A percentile compares a stretch with the other conserved stretches of the same genome.
Evolutionary conservation across 2,329 filamentous ascomycete species (phyloP).

Genomic region (Diaporthe citrichinensis): DNA sequence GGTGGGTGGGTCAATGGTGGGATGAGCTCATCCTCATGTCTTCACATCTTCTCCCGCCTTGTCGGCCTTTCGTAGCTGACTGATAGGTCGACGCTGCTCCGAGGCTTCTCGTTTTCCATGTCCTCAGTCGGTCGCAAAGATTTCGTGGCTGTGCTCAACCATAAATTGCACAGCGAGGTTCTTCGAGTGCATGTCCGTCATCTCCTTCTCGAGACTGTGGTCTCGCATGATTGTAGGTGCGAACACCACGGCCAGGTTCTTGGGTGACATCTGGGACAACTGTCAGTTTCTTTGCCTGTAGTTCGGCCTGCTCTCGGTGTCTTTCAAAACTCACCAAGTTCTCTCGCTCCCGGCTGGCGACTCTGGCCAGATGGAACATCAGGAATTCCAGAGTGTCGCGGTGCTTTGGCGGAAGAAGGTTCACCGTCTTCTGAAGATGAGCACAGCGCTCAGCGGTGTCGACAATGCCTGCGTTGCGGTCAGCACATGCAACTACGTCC

Average conservation of each 20-base stretch:
- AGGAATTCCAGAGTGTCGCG: slow-evolving; percentile 93
- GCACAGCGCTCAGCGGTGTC: slow-evolving; percentile 77
- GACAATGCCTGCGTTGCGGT: slow-evolving; percentile 67
- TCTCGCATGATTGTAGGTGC: slow-evolving; percentile 98
- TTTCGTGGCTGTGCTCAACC: slow-evolving; percentile 87
- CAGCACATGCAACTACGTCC: slow-evolving; percentile 8
- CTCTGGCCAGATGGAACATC: slow-evolving; percentile 91
- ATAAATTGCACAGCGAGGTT: slow-evolving; percentile 93
- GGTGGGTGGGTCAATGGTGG: slow-evolving; percentile 11
- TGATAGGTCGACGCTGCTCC: neutral
- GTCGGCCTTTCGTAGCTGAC: neutral
- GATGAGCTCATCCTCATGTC: neutral
- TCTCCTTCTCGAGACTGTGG: slow-evolving; percentile 89
- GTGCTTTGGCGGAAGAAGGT: slow-evolving; percentile 85
- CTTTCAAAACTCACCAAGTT: slow-evolving; percentile 77
- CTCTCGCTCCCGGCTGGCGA: slow-evolving; percentile 84
- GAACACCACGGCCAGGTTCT: slow-evolving; percentile 97
- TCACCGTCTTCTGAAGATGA: slow-evolving; percentile 80
- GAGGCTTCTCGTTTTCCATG: neutral
- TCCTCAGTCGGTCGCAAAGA: slow-evolving; percentile 72
- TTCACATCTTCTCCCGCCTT: neutral
- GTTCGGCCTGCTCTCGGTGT: neutral
- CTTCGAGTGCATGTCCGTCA: slow-evolving; percentile 96
- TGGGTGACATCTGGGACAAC: slow-evolving; percentile 84
- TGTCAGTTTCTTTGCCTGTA: slow-evolving; percentile 23